phyloP scores from a whole-genome alignment of 2,329 filamentous ascomycete genomes.

The Fusarium caatingaense region DNA sequence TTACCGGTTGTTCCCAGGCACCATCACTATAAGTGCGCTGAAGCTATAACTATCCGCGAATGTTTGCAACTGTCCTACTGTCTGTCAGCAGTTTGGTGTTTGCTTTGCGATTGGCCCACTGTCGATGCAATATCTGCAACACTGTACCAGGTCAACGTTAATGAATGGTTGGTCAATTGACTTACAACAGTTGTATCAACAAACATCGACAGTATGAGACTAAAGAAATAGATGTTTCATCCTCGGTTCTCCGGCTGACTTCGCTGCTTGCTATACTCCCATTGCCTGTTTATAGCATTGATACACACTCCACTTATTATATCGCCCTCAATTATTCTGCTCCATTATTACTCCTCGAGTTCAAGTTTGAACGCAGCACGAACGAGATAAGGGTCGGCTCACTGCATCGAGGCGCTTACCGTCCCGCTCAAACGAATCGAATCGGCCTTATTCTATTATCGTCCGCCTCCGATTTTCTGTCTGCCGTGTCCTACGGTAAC shows the following conservation, averaged over 20 bases:
- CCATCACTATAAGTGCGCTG: constrained; percentile 17
- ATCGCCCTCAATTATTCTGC: not conserved
- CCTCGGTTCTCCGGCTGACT: not conserved
- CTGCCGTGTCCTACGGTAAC: constrained; percentile 10
- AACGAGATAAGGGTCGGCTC: constrained; percentile 23
- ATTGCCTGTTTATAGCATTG: constrained; percentile 6
- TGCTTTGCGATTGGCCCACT: constrained; percentile 25
- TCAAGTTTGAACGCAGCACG: not conserved
- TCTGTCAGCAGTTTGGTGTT: not conserved
- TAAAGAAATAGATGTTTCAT: constrained; percentile 1
- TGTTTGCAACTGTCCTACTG: not conserved
- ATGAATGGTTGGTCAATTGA: not conserved
- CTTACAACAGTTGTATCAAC: not conserved
- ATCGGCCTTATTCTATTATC: constrained; percentile 18
- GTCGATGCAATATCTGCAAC: constrained; percentile 5
- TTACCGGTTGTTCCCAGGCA: not conserved
- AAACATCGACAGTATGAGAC: constrained; percentile 5
- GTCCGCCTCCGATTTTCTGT: not conserved
- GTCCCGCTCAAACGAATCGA: constrained; percentile 14
- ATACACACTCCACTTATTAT: not conserved
- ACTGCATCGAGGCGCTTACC: constrained; percentile 29
- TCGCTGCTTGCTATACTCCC: not conserved
- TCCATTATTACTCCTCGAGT: not conserved
- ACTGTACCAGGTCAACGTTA: not conserved
- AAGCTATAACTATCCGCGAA: constrained; percentile 4